phyloP scores from a whole-genome alignment of 768 basidiomycete species.

The Podaxis mareebaensis region DNA sequence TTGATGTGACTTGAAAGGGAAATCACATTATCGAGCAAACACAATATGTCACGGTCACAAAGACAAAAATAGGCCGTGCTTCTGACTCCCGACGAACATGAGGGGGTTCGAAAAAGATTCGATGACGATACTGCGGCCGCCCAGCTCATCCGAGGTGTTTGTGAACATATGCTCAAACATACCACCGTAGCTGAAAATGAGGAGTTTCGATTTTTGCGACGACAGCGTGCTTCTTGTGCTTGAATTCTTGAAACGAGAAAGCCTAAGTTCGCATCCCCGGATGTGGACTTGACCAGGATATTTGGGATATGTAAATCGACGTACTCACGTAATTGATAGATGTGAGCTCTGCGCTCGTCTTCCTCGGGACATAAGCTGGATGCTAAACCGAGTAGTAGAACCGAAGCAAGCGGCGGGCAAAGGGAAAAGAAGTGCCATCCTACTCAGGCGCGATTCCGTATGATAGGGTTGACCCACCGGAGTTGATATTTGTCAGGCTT shows the following conservation, averaged over 20 bases:
- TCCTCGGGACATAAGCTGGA: background rate
- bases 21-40: background rate
- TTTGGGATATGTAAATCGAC: background rate
- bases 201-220: slow-evolving; percentile 8
- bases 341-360: background rate
- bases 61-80: slow-evolving; percentile 14
- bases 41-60: slow-evolving; percentile 10
- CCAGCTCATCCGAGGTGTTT: background rate
- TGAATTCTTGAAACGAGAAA: background rate
- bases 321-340: background rate
- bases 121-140: slow-evolving; percentile 13
- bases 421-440: background rate
- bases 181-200: background rate
- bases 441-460: background rate
- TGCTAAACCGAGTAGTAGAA: slow-evolving; percentile 1
- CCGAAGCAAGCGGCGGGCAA: background rate
- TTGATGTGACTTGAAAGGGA: slow-evolving; percentile 15
- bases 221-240: slow-evolving; percentile 8
- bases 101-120: slow-evolving; percentile 7
- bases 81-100: slow-evolving; percentile 16
- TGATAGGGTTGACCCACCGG: background rate
- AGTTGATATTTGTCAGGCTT: background rate
- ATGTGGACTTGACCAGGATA: background rate
- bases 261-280: slow-evolving; percentile 3
- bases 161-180: background rate